phyloP scores from a whole-genome alignment of 2,329 filamentous ascomycete genomes.

The Fusarium sp. region DNA sequence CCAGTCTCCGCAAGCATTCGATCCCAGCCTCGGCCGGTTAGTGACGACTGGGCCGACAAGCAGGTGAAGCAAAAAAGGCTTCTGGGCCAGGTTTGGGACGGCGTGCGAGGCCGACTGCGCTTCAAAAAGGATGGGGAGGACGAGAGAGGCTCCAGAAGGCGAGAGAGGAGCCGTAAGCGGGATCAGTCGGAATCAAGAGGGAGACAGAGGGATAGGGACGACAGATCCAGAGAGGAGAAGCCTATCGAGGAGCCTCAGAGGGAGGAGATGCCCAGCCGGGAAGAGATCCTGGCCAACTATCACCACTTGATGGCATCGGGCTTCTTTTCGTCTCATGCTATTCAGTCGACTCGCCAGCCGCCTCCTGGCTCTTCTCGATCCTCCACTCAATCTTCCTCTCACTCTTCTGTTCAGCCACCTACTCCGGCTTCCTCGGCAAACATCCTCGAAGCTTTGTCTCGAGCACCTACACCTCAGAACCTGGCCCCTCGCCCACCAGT shows the following conservation, averaged over 20 bases:
- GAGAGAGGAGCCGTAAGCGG: slow-evolving; percentile 39
- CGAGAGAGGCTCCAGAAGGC: slow-evolving; percentile 39
- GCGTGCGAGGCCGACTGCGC: slow-evolving; percentile 50
- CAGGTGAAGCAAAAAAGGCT: slow-evolving; percentile 48
- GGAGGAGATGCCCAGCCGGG: slow-evolving; percentile 51
- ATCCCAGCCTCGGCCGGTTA: slow-evolving; percentile 35
- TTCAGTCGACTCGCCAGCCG: slow-evolving; percentile 66
- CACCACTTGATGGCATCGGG: slow-evolving; percentile 67
- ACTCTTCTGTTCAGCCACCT: slow-evolving; percentile 15
- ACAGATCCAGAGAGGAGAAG: slow-evolving; percentile 22
- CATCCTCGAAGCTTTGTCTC: slow-evolving; percentile 25
- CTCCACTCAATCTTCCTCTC: neutral
- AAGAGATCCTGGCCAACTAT: slow-evolving; percentile 69
- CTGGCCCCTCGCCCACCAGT: slow-evolving; percentile 21
- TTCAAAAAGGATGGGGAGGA: slow-evolving; percentile 44
- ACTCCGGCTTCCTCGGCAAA: slow-evolving; percentile 13
- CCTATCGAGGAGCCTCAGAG: slow-evolving; percentile 14
- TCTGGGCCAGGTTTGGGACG: slow-evolving; percentile 54
- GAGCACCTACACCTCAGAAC: slow-evolving; percentile 1
- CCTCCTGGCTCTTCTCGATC: slow-evolving; percentile 31
- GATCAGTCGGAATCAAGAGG: slow-evolving; percentile 30
- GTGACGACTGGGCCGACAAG: slow-evolving; percentile 50
- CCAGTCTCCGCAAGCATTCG: slow-evolving; percentile 29
- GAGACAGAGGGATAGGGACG: slow-evolving; percentile 31
- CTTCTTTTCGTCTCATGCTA: slow-evolving; percentile 70